Percentiles rank a stretch among this genome's conserved stretches.
phyloP scores from a whole-genome alignment of 1,284 basidiomycete species.

The Stereum hirsutum region DNA sequence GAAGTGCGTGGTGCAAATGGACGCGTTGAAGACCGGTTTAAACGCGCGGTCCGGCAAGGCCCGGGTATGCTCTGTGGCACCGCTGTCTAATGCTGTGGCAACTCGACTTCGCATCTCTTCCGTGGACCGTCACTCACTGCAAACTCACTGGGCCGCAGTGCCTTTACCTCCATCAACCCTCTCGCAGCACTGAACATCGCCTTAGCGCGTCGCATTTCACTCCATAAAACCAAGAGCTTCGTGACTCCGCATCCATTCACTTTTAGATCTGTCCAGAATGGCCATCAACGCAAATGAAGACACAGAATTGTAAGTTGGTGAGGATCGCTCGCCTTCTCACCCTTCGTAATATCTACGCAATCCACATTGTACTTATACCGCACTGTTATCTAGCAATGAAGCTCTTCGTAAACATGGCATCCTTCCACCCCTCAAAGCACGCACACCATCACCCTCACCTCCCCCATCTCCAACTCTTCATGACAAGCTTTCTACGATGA shows the following conservation, averaged over 20 bases:
- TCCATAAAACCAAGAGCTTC: too few species aligned
- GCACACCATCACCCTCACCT: conserved; percentile 67
- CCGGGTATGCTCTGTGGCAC: too few species aligned
- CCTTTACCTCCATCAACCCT: too few species aligned
- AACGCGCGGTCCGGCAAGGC: too few species aligned
- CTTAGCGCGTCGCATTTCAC: too few species aligned
- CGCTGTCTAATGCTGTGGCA: background rate
- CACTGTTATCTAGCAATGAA: conserved; percentile 63
- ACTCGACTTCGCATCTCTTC: background rate
- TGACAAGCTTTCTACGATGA: conserved; percentile 60
- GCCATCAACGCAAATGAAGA: conserved; percentile 78
- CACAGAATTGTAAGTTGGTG: conserved; percentile 76
- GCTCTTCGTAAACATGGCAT: conserved; percentile 88
- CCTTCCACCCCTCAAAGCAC: conserved; percentile 63
- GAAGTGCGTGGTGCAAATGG: too few species aligned
- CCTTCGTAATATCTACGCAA: too few species aligned
- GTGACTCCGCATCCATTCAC: too few species aligned
- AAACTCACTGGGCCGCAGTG: too few species aligned
- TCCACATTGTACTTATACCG: too few species aligned
- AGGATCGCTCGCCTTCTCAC: background rate
- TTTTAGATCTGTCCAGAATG: conserved; percentile 26
- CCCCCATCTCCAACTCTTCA: conserved; percentile 58
- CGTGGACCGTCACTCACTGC: background rate
- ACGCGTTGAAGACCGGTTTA: too few species aligned
- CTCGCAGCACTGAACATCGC: too few species aligned